Conservation (phyloP, 495 filamentous ascomycete genomes). For the Bacidia gigantensis region DNA sequence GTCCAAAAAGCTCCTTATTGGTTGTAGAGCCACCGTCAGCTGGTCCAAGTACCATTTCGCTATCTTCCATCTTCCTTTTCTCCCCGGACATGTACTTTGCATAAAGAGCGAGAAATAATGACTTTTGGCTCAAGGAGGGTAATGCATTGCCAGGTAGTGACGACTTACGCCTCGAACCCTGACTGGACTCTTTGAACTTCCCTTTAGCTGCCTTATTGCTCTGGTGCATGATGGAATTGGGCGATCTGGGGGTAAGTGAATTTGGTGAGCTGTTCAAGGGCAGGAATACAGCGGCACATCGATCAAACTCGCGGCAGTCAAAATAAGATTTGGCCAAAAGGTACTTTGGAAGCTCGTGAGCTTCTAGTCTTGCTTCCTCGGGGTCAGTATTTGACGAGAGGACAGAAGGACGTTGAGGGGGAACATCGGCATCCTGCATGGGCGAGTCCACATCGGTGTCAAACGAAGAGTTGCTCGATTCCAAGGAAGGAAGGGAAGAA, state of each 20-base stretch:
- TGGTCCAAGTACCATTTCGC: constrained; percentile 93
- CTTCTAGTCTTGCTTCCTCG: constrained; percentile 63
- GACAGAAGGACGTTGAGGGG: constrained; percentile 30
- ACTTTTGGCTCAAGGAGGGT: constrained; percentile 64
- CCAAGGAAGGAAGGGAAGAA: constrained; percentile 47
- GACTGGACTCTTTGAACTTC: constrained; percentile 25
- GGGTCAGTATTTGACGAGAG: constrained; percentile 39
- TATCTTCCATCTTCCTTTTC: constrained; percentile 90
- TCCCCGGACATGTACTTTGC: constrained; percentile 87
- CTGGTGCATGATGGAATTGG: constrained; percentile 29
- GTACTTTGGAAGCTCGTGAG: constrained; percentile 65
- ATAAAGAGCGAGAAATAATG: constrained; percentile 85
- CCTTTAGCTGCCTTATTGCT: constrained; percentile 41
- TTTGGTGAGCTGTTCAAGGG: constrained; percentile 55
- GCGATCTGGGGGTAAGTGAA: constrained; percentile 36
- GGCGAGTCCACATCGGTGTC: constrained; percentile 46
- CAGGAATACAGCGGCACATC: constrained; percentile 81
- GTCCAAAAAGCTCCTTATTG: constrained; percentile 67
- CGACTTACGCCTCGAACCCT: constrained; percentile 20
- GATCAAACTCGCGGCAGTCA: constrained; percentile 89
- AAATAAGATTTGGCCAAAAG: constrained; percentile 91
- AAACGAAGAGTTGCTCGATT: constrained; percentile 24
- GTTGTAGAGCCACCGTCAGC: constrained; percentile 68
- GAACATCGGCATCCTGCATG: constrained; percentile 35
- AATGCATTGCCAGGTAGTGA: constrained; percentile 27